Conservation (phyloP, 169 alveolate species). For the Amoebophrya sp. region DNA sequence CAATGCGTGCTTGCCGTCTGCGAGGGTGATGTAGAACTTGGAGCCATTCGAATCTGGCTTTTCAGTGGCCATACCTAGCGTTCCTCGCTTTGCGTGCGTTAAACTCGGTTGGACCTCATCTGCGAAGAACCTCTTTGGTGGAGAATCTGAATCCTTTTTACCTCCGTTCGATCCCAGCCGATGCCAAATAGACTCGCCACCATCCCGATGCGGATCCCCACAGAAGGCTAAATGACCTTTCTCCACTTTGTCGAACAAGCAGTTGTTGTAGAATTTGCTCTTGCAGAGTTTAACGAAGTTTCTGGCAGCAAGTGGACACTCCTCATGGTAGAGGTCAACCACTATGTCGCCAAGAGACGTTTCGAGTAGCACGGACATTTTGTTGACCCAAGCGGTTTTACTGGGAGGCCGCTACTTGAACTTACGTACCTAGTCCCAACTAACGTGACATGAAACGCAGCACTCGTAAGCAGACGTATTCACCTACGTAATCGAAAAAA, state of each 20-base stretch:
- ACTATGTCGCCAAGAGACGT: conserved; percentile 83
- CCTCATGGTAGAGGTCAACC: conserved; percentile 60
- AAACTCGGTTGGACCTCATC: conserved; percentile 63
- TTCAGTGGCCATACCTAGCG: conserved; percentile 60
- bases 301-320: conserved; percentile 51
- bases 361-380: conserved; percentile 80
- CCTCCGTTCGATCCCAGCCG: neutral
- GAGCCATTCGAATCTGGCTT: conserved; percentile 55
- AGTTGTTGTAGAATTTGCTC: conserved; percentile 73
- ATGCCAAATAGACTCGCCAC: neutral
- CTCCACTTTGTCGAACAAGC: conserved; percentile 69
- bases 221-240: conserved; percentile 69
- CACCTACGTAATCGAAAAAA: too few relatives aligned
- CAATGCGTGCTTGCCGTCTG: conserved; percentile 55
- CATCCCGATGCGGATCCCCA: conserved; percentile 52
- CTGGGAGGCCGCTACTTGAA: too few relatives aligned
- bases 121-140: conserved; percentile 51
- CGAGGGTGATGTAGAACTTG: conserved; percentile 74
- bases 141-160: too few relatives aligned
- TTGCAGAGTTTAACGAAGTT: conserved; percentile 81
- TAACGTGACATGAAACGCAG: too few relatives aligned
- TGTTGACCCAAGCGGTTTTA: too few relatives aligned
- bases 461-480: too few relatives aligned
- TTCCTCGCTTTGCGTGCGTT: conserved; percentile 66
- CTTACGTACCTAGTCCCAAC: too few relatives aligned